Conservation (phyloP, 371 early-diverging fungal species). For the Funneliformis caledonium region DNA sequence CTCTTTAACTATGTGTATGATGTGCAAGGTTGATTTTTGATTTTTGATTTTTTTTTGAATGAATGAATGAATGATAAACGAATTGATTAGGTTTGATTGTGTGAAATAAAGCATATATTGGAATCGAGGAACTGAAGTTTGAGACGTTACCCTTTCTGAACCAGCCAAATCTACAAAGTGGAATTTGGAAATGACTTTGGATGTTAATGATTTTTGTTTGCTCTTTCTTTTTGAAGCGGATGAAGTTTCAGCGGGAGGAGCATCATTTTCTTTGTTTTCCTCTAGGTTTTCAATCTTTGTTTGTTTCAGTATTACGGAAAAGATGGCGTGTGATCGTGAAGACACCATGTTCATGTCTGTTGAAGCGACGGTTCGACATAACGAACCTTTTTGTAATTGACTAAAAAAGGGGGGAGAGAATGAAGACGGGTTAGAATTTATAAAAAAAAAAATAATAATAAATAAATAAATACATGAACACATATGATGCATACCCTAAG, state of each 20-base stretch:
- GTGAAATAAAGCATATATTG: too few species aligned
- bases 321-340: constrained; percentile 98
- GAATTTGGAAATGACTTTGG: constrained; percentile 72
- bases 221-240: neutral
- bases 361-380: constrained; percentile 90
- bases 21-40: neutral
- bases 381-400: constrained; percentile 75
- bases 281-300: constrained; percentile 42
- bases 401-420: constrained; percentile 35
- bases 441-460: neutral
- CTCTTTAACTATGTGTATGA: constrained; percentile 71
- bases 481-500: constrained; percentile 53
- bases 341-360: constrained; percentile 98
- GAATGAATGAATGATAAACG: neutral
- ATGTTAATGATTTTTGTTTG: constrained; percentile 21
- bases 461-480: neutral
- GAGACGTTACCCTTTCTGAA: constrained; percentile 67
- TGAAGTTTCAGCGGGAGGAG: neutral
- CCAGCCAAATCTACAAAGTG: constrained; percentile 98
- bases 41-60: neutral
- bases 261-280: constrained; percentile 33
- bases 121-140: neutral
- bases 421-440: neutral
- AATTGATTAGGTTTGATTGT: neutral
- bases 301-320: constrained; percentile 70